Conservation (phyloP, 2,329 filamentous ascomycete genomes). For the Xylaria sp. region DNA sequence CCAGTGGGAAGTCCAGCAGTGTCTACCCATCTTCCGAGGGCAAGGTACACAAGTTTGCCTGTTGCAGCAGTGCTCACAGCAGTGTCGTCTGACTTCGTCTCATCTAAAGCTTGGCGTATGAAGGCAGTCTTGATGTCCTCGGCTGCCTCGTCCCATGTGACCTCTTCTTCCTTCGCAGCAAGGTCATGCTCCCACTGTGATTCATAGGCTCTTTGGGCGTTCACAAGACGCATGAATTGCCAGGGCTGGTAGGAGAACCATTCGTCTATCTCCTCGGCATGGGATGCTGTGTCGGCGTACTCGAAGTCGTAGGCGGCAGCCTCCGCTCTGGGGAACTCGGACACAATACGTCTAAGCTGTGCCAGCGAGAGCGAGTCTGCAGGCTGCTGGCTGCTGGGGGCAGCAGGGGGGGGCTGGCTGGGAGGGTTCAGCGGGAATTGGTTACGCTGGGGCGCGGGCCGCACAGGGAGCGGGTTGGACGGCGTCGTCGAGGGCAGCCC, state of each 20-base stretch:
- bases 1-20: slow-evolving; percentile 65
- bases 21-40: slow-evolving; percentile 76
- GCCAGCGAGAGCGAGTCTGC: slow-evolving; percentile 79
- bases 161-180: slow-evolving; percentile 55
- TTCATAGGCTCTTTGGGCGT: slow-evolving; percentile 81
- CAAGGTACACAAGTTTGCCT: slow-evolving; percentile 68
- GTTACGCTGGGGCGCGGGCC: slow-evolving; percentile 50
- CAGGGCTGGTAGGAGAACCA: slow-evolving; percentile 95
- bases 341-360: slow-evolving; percentile 78
- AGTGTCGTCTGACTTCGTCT: slow-evolving; percentile 58
- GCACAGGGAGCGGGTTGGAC: slow-evolving; percentile 38
- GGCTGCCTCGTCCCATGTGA: slow-evolving; percentile 74
- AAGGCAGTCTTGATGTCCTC: slow-evolving; percentile 67
- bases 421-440: slow-evolving; percentile 47
- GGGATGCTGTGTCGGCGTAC: slow-evolving; percentile 77
- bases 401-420: slow-evolving; percentile 44
- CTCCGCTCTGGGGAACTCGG: slow-evolving; percentile 77
- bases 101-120: slow-evolving; percentile 63
- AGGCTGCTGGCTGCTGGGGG: slow-evolving; percentile 50
- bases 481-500: slow-evolving; percentile 32
- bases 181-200: slow-evolving; percentile 74
- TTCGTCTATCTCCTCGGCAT: slow-evolving; percentile 92
- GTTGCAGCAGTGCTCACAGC: slow-evolving; percentile 64
- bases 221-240: slow-evolving; percentile 82
- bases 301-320: slow-evolving; percentile 85